Evolutionary conservation across 2,329 filamentous ascomycete genomes (phyloP).

Genomic region (Lachnellula hyalina): DNA sequence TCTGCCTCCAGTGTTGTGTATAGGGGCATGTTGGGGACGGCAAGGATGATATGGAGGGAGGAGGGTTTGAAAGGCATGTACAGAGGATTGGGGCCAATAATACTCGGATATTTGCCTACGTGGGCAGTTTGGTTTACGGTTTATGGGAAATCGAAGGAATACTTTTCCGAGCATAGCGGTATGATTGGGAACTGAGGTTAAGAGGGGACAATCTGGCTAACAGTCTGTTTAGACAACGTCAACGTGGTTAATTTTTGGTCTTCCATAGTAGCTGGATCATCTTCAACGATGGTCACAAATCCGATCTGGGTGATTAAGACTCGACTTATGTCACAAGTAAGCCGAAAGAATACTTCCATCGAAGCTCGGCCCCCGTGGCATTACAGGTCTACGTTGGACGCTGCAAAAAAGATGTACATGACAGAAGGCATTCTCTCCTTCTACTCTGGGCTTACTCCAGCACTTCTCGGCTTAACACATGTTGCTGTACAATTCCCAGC

Average conservation of each 20-base stretch:
- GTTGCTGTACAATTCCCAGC: conserved; percentile 96
- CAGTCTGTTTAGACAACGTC: conserved; percentile 54
- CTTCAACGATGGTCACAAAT: conserved; percentile 90
- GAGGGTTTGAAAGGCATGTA: conserved; percentile 91
- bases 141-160: conserved; percentile 82
- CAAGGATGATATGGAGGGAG: conserved; percentile 75
- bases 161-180: conserved; percentile 64
- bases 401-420: conserved; percentile 91
- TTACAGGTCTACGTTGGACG: conserved; percentile 84
- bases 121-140: conserved; percentile 98
- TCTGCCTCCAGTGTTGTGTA: conserved; percentile 54
- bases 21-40: conserved; percentile 81
- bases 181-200: conserved; percentile 28
- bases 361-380: conserved; percentile 72
- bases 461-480: conserved; percentile 84
- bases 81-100: conserved; percentile 86
- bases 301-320: conserved; percentile 99
- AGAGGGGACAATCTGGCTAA: conserved; percentile 7
- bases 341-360: conserved; percentile 47
- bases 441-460: conserved; percentile 90
- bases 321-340: conserved; percentile 89
- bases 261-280: conserved; percentile 83
- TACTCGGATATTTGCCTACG: conserved; percentile 91
- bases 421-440: conserved; percentile 86
- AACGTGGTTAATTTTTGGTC: conserved; percentile 81